These are phyloP conservation scores for Phytophthora hybrid DNA, from an alignment of 352 stramenopile species.

Conservation along the genomic window DNA sequence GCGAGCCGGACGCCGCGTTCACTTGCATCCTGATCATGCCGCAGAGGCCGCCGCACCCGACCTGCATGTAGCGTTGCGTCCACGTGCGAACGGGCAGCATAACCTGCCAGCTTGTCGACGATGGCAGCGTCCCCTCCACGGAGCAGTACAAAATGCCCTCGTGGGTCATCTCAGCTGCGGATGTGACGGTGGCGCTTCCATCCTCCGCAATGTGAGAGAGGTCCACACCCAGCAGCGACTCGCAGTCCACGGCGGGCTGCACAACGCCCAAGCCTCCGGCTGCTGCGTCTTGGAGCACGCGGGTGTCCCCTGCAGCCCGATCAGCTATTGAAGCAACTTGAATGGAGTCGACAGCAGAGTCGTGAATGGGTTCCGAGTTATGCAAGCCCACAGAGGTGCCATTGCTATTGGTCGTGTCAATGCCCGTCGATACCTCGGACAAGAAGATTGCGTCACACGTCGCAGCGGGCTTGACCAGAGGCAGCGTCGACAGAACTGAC, in stretches of 20 bases:
- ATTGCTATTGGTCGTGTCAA: slow-evolving; percentile 3
- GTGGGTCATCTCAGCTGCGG: slow-evolving; percentile 29
- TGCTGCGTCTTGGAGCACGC: slow-evolving; percentile 17
- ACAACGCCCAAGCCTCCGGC: slow-evolving; percentile 21
- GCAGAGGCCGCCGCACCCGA: slow-evolving; percentile 49
- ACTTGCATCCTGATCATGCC: slow-evolving; percentile 41
- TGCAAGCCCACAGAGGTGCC: not conserved
- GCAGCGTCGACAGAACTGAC: slow-evolving; percentile 11
- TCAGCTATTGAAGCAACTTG: not conserved
- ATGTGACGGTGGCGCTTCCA: slow-evolving; percentile 26
- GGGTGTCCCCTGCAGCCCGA: not conserved
- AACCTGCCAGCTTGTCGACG: slow-evolving; percentile 37
- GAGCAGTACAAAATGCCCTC: slow-evolving; percentile 36
- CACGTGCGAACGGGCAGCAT: slow-evolving; percentile 46
- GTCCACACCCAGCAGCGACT: slow-evolving; percentile 35
- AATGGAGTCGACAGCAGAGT: not conserved
- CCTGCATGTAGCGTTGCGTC: slow-evolving; percentile 54
- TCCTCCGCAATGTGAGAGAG: slow-evolving; percentile 31
- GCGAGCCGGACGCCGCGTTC: slow-evolving; percentile 33
- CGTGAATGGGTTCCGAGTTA: not conserved
- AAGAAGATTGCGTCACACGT: slow-evolving; percentile 24
- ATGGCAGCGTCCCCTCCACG: slow-evolving; percentile 33
- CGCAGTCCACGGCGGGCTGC: slow-evolving; percentile 27
- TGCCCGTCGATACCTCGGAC: slow-evolving; percentile 11
- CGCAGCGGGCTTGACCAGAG: not conserved